Percentiles rank a stretch among this genome's conserved stretches.
These are phyloP conservation scores for Acer saccharum DNA, from an alignment of 345 rosid genomes.

Conservation along the genomic window DNA sequence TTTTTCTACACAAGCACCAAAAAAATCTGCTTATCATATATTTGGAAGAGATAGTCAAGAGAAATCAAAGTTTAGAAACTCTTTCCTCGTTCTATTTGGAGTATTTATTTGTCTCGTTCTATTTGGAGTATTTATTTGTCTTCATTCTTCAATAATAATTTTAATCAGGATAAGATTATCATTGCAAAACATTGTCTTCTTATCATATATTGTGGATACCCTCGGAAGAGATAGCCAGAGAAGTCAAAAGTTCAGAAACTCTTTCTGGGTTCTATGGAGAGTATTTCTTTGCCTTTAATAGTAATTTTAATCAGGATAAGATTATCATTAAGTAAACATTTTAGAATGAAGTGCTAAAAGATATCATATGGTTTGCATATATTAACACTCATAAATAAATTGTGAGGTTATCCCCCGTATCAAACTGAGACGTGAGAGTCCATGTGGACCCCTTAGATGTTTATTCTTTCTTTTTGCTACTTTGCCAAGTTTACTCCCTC, in stretches of 20 bases:
- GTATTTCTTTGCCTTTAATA: not conserved
- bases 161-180: too few species aligned
- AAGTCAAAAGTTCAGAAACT: not conserved
- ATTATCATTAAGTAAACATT: too few species aligned
- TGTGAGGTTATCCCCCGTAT: not conserved
- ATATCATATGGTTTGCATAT: not conserved
- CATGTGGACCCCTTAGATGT: not conserved
- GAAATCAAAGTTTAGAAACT: too few species aligned
- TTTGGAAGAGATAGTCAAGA: not conserved
- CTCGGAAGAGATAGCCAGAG: not conserved
- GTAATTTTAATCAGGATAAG: too few species aligned
- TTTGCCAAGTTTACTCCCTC: too few species aligned
- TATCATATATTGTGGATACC: too few species aligned
- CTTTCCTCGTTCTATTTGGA: not conserved
- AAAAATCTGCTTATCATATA: not conserved
- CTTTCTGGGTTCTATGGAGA: not conserved
- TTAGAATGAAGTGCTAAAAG: not conserved
- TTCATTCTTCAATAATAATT: too few species aligned
- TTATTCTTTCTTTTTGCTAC: too few species aligned
- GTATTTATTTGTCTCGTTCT: not conserved
- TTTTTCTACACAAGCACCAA: not conserved
- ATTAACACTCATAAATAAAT: not conserved
- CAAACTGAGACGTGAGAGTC: too few species aligned
- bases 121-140: too few species aligned
- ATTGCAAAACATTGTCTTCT: not conserved